A percentile compares a stretch with the other conserved stretches of the same genome.
phyloP scores from a whole-genome alignment of 345 rosid genomes.

The Dimocarpus longan region DNA sequence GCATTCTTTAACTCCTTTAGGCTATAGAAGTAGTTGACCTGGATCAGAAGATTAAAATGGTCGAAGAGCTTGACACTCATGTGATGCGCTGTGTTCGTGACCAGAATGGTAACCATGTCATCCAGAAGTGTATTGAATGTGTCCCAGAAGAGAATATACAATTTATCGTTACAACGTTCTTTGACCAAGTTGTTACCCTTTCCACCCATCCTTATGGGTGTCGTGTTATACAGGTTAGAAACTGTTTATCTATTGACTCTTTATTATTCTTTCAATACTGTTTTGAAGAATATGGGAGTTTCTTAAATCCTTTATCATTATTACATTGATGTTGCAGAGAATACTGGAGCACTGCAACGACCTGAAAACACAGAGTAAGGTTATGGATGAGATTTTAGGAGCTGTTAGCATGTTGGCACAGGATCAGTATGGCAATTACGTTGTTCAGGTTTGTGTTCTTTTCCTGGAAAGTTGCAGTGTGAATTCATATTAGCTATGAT shows the following conservation, averaged over 20 bases:
- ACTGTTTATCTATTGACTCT: neutral
- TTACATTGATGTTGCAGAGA: conserved; percentile 42
- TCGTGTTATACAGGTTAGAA: conserved; percentile 63
- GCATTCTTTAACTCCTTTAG: conserved; percentile 32
- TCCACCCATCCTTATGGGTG: conserved; percentile 76
- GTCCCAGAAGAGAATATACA: conserved; percentile 58
- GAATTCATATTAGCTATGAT: neutral
- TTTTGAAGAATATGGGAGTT: neutral
- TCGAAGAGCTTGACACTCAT: conserved; percentile 62
- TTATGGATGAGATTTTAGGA: conserved; percentile 66
- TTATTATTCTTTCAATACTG: neutral
- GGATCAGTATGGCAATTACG: conserved; percentile 76
- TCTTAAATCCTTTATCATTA: neutral
- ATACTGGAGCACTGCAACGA: conserved; percentile 63
- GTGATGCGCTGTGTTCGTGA: conserved; percentile 70
- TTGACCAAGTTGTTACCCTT: conserved; percentile 54
- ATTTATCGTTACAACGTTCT: conserved; percentile 52
- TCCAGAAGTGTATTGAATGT: conserved; percentile 75
- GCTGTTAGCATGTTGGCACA: conserved; percentile 64
- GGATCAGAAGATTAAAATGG: conserved; percentile 68
- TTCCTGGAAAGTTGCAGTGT: conserved; percentile 1
- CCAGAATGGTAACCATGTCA: conserved; percentile 77
- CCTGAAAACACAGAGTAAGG: conserved; percentile 45
- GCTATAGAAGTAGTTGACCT: conserved; percentile 67
- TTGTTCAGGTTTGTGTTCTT: conserved; percentile 52